Base-by-base conservation (phyloP, 306 rosid genomes). In the Dalbergia cultrata region DNA sequence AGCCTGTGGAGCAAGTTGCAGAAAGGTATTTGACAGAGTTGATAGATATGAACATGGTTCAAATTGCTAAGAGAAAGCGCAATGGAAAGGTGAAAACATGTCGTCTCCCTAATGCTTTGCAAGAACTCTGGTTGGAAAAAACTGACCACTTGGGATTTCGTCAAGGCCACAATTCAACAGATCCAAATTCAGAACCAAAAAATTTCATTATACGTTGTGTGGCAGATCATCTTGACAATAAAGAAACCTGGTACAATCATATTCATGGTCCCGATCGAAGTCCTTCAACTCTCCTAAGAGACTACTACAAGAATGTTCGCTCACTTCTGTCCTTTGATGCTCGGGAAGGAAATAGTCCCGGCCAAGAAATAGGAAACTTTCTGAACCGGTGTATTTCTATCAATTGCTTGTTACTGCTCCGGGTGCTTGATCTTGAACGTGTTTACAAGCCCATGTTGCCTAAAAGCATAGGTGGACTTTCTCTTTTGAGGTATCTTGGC, bases 341-440 rank as follows among this genome's bases (percentile, higher is more conserved):
- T 67, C 59, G 9, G 73, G 85, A 85, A 50, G 88, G 88, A 61
- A 56, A 75, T 7, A 73, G 56, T 72, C 87, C 90, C 8, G 85
- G 90, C 1, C 67, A 82, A 44, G 74, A 82, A 3, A 10, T 80
- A 14, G 59, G 85, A 6, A 43, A 8, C 73, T 76, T 72, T 63
- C 70, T 82, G 13, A 45, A 57, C 2, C 47, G 7, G 3, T 75
- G 79, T 22, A 82, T 87, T 39, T 54, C 33, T 2, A 53, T n/a
- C 7, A 21, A 18, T n/a, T 75, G 61, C 37, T 72, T 85, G 35
- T 26, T 41, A 11, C 12, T 0, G 9, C 43, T 87, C 43, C 64
- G 22, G 26, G 83, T 76, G 16, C 90, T 87, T 85, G 90, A 87
- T 80, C 87, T 85, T 31, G 90, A 87, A 60, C 43, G 65, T 0